phyloP scores from a whole-genome alignment of 345 rosid genomes.

The Durio zibethinus region DNA sequence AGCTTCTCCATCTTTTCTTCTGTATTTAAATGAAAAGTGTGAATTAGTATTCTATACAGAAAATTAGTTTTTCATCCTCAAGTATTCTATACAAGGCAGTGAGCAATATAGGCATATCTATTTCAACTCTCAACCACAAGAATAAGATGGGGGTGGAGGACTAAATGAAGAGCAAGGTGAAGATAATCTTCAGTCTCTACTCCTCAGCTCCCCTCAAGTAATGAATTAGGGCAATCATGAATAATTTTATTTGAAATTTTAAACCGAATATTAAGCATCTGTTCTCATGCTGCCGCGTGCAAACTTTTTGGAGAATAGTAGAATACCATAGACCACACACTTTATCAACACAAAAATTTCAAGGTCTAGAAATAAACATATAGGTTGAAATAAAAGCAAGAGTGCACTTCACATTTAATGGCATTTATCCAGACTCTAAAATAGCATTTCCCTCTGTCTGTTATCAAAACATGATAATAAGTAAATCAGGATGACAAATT shows the following conservation, averaged over 20 bases:
- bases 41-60: constrained; percentile 3
- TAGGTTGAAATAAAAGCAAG: background rate
- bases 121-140: background rate
- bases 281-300: background rate
- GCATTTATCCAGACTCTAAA: background rate
- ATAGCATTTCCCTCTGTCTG: background rate
- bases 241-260: background rate
- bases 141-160: background rate
- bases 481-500: background rate
- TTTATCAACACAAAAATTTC: background rate
- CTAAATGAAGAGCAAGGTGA: background rate
- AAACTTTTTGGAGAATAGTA: background rate
- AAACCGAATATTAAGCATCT: background rate
- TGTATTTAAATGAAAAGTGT: constrained; percentile 27
- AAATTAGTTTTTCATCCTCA: background rate
- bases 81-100: background rate
- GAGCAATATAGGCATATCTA: background rate
- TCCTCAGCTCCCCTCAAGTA: background rate
- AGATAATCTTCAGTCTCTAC: background rate
- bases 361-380: background rate
- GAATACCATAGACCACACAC: background rate
- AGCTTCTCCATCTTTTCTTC: constrained; percentile 90
- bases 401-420: background rate
- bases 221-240: background rate
- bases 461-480: background rate